These are phyloP conservation scores for Alternaria sp. DNA, from an alignment of 2,329 filamentous ascomycete species.

Conservation along the genomic window DNA sequence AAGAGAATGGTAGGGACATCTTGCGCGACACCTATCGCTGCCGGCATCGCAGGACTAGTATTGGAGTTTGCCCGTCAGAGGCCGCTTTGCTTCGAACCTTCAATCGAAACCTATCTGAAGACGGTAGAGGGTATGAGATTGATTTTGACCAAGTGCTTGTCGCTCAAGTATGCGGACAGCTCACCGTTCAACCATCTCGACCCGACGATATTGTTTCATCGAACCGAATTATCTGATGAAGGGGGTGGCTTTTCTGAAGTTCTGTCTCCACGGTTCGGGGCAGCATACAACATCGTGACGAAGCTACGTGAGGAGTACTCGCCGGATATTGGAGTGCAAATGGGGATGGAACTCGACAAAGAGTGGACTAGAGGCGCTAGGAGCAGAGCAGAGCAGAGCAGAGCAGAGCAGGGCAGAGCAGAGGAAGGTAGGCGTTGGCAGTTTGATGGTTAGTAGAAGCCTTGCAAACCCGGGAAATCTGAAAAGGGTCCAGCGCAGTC, in stretches of 20 bases:
- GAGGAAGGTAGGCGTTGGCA: not conserved
- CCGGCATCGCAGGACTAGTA: slow-evolving; percentile 22
- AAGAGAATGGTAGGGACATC: slow-evolving; percentile 19
- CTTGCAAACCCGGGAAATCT: not conserved
- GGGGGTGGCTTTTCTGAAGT: not conserved
- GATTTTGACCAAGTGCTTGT: not conserved
- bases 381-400: not conserved
- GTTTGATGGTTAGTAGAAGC: not conserved
- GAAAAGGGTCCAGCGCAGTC: not conserved
- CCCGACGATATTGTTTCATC: not conserved
- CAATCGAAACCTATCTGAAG: not conserved
- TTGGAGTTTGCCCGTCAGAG: slow-evolving; percentile 23
- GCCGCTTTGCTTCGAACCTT: not conserved
- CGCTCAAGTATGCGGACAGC: not conserved
- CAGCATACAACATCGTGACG: not conserved
- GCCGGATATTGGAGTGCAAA: not conserved
- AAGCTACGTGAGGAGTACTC: not conserved
- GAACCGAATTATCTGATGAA: not conserved
- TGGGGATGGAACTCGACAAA: not conserved
- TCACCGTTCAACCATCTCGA: not conserved
- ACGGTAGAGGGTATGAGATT: not conserved
- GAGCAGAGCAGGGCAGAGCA: not conserved
- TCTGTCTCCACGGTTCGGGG: not conserved
- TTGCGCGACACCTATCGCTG: slow-evolving; percentile 22
- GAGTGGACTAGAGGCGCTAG: not conserved